Conservation (phyloP, 352 stramenopile species). For the Thalassiosira oceanica region DNA sequence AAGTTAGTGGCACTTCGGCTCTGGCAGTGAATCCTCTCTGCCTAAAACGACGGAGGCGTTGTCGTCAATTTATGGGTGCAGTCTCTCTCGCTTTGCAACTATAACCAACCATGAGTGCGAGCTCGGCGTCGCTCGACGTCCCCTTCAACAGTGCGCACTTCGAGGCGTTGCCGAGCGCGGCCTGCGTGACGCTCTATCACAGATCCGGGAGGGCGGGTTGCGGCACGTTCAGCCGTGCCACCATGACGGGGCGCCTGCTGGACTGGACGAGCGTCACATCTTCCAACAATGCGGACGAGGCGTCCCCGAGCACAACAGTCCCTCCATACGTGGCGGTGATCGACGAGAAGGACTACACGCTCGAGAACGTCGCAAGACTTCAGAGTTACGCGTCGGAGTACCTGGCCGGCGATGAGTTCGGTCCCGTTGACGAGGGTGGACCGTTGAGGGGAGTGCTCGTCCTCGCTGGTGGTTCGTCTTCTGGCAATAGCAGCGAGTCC, state of each 20-base stretch:
- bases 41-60: too few species aligned
- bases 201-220: slow-evolving; percentile 63
- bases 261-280: slow-evolving; percentile 36
- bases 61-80: too few species aligned
- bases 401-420: slow-evolving; percentile 17
- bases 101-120: slow-evolving; percentile 11
- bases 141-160: slow-evolving; percentile 38
- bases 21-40: too few species aligned
- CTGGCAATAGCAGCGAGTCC: slow-evolving; percentile 5
- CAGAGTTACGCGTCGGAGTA: slow-evolving; percentile 17
- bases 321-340: slow-evolving; percentile 65
- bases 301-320: background rate
- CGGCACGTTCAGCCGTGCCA: slow-evolving; percentile 51
- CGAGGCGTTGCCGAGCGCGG: slow-evolving; percentile 43
- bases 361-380: slow-evolving; percentile 40
- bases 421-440: slow-evolving; percentile 19
- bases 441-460: slow-evolving; percentile 70
- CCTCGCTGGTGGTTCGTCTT: slow-evolving; percentile 23
- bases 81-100: too few species aligned
- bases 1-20: too few species aligned
- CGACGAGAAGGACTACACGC: slow-evolving; percentile 58
- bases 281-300: background rate
- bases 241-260: slow-evolving; percentile 54
- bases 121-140: slow-evolving; percentile 6
- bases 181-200: slow-evolving; percentile 68